phyloP scores from a whole-genome alignment of 2,329 filamentous ascomycete species.

The Cordyceps javanica region DNA sequence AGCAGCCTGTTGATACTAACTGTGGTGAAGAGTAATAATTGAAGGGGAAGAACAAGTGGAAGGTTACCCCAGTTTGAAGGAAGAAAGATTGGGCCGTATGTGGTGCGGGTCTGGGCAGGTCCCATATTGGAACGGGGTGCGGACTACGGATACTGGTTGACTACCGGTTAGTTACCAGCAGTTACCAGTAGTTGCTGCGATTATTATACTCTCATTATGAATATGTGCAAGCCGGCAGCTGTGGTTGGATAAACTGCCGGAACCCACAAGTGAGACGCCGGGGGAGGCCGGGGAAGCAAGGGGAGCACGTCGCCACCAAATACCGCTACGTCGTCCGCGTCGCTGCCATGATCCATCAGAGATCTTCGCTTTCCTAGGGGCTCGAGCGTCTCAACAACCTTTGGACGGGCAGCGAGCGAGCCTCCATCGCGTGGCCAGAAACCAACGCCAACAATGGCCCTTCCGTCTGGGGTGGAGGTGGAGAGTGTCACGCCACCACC shows the following conservation, averaged over 20 bases:
- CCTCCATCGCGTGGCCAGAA: neutral
- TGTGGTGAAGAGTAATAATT: neutral
- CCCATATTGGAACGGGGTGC: neutral
- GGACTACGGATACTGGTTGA: neutral
- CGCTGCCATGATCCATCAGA: too few relatives aligned
- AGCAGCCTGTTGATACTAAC: neutral
- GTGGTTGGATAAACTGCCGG: neutral
- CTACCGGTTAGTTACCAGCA: too few relatives aligned
- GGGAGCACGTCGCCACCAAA: neutral
- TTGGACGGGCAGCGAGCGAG: neutral
- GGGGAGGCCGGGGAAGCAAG: slow-evolving; percentile 1
- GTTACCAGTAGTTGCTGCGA: neutral
- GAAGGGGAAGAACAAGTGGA: neutral
- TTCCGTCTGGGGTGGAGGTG: neutral
- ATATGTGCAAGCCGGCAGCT: neutral
- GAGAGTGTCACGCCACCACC: too few relatives aligned
- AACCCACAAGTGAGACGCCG: neutral
- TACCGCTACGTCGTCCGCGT: too few relatives aligned
- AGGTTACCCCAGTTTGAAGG: slow-evolving; percentile 1
- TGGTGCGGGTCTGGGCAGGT: neutral
- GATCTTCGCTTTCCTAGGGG: neutral
- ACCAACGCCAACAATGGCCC: neutral
- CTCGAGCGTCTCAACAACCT: neutral
- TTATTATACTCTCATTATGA: neutral
- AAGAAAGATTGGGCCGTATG: neutral